Base-by-base conservation (phyloP, 2,329 filamentous ascomycete species). In the Aspergillus sp. region DNA sequence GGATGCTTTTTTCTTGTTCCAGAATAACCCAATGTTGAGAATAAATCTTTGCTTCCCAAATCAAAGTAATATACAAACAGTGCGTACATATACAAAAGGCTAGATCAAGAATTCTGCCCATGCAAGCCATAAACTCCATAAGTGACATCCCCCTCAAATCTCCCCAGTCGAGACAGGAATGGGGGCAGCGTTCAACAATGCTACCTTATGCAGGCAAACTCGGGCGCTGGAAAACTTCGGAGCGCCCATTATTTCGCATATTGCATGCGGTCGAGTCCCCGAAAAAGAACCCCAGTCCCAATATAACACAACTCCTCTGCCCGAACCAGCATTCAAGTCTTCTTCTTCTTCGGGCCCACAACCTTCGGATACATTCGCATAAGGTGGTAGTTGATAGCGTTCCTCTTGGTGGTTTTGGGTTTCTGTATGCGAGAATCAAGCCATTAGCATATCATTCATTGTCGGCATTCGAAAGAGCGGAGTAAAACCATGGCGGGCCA, bases 331-430 rank as follows among this genome's bases (percentile, higher is more conserved):
- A 8, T 63, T 62, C 70, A 76, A 56, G 72, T 70, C 67, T 87
- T 84, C 75, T 82, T 83, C 77, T 93, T 85, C 84, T 87, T 79
- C 64, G 87, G 83, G 69, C 88, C 83, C 78, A 88, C 84, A 81
- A 96, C 81, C 73, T 88, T 86, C 14, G 87, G 86, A 68, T 89
- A 90, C 79, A 90, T 84, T 69, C 95, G 86, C 64, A 85, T 84
- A 44, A 98, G 81, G 74, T 97, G 93, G 81, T 93, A 93, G 79
- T 98, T 98, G 84, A 98, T 92, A 63, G 84, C 86, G 74, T 87
- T 93, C 79, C 88, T 91, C 72, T 85, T 84, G 63, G 77, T 73
- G 55, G 77, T 75, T 62, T 75, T 75, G 48, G 82, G 75, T 81
- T 81, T 85, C 86, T 88, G 71, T 61, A 58, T 56, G 54, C 37